Evolutionary conservation across 495 filamentous ascomycete species (phyloP).

Genomic region (Penicillium lagena): DNA sequence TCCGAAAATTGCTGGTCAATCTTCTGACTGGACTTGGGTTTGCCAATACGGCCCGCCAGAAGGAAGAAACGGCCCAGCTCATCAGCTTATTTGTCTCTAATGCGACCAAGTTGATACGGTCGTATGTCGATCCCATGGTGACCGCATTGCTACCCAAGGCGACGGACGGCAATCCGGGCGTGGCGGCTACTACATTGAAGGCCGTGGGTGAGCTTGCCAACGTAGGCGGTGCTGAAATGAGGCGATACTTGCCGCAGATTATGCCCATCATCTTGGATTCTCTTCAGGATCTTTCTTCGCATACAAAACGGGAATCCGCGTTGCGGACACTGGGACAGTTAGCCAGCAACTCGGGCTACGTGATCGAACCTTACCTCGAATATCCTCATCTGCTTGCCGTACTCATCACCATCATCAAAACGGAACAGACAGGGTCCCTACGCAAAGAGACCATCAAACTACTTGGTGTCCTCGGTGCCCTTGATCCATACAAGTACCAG

Average conservation of each 20-base stretch:
- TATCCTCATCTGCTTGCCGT: slow-evolving; percentile 89
- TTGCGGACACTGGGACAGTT: slow-evolving; percentile 86
- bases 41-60: slow-evolving; percentile 86
- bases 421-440: slow-evolving; percentile 73
- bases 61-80: slow-evolving; percentile 90
- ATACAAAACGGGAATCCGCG: slow-evolving; percentile 82
- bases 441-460: slow-evolving; percentile 93
- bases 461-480: slow-evolving; percentile 89
- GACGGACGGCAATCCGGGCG: slow-evolving; percentile 70
- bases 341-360: slow-evolving; percentile 91
- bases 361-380: slow-evolving; percentile 92
- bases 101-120: slow-evolving; percentile 82
- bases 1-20: slow-evolving; percentile 92
- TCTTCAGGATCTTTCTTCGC: slow-evolving; percentile 85
- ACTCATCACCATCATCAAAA: slow-evolving; percentile 87
- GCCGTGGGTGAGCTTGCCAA: slow-evolving; percentile 90
- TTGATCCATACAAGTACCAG: slow-evolving; percentile 95
- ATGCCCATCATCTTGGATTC: slow-evolving; percentile 94
- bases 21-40: slow-evolving; percentile 92
- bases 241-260: slow-evolving; percentile 74
- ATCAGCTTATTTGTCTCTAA: slow-evolving; percentile 89
- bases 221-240: slow-evolving; percentile 88
- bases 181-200: slow-evolving; percentile 87
- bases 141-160: slow-evolving; percentile 85
- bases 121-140: slow-evolving; percentile 93